Evolutionary conservation across 257 asterid genomes (phyloP), one percentile per base, ranked within the genome.

Genomic region (Lycium barbarum): DNA sequence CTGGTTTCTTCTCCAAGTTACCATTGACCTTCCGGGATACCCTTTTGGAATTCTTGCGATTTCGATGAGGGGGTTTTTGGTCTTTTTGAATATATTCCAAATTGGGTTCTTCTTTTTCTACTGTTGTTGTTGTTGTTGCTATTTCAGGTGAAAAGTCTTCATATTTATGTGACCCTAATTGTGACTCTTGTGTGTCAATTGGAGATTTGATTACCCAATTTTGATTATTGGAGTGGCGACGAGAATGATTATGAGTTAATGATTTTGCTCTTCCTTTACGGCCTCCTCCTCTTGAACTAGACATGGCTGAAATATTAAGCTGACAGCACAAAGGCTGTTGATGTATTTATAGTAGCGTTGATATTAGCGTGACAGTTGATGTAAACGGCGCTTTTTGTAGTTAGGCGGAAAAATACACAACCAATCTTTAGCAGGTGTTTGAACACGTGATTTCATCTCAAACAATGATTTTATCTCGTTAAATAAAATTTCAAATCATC

Each of bases 11-110:
- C 66, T 82, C 80, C 57, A 81, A 66, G 26, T 81, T 88, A 79
- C 88, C 59, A 82, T 83, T 87, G 35, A 33, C 63, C 45, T 40
- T 6, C 70, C 15, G 65, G 11, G 87, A 51, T 38, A 78, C 83
- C 90, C 84, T 15, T 85, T 62, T 83, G 22, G 89, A 84, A 85
- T 85, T 87, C 36, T 84, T 73, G 72, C 78, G 72, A 76, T 74
- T 70, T 33, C 62, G 84, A 45, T 84, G 86, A 45, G 82, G 87
- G 36, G 33, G 45, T 20, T 80, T 83, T 76, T 83, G 83, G 78
- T 73, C 80, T 13, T 72, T 17, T 11, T 85, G 81, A n/a, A 45
- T 17, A 71, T 72, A 71, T 20, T 59, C 86, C 0, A 71, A 61
- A 53, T 43, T 6, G 67, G 84, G 20, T 57, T 57, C 20, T 57